Evolutionary conservation across 176 grass and related monocot genomes (phyloP), one percentile per base, ranked within the genome.

Genomic region (Ampelocalamus luodianensis): DNA sequence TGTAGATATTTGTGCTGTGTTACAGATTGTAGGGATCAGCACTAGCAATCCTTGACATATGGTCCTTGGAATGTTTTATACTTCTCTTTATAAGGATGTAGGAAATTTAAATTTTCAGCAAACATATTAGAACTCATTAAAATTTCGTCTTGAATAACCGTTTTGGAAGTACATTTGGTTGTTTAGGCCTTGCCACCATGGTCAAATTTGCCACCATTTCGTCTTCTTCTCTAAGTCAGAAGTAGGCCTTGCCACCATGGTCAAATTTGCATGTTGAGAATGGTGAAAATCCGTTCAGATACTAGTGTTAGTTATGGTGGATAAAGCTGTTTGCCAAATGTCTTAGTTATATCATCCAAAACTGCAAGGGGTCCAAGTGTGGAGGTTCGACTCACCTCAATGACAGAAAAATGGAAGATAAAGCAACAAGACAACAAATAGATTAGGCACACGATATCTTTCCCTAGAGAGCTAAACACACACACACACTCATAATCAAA

Each of bases 281-380:
- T 38, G 15, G 29, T 62, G 42, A 45, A 62, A 17, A 60, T 62
- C 26, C 7, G 45, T 83, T 74, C 29, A 49, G 81, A 64, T 73
- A 39, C 20, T 74, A 74, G 44, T 65, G 17, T n/a, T 79, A 66
- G 43, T 65, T 66, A 18, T 37, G 43, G 44, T 22, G 77, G 44
- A 65, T 79, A 79, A 64, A 66, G 43, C 26, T 65, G 27, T 43
- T 65, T 79, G 45, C 26, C 42, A 49, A 63, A 48, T 37, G 34
- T 66, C 43, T 79, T 79, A 66, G 27, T 65, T 79, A 79, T 49
- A 66, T 66, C 43, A 66, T 48, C 77, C 18, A 79, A 79, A 79
- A 20, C 18, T 15, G 44, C 61, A 79, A 79, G 64, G 77, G 3
- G 60, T 36, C 60, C 14, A 48, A 29, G 8, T 65, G 24, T 38